These are phyloP conservation scores for Fragaria ananassa DNA, from an alignment of 306 rosid genomes.

Conservation along the genomic window DNA sequence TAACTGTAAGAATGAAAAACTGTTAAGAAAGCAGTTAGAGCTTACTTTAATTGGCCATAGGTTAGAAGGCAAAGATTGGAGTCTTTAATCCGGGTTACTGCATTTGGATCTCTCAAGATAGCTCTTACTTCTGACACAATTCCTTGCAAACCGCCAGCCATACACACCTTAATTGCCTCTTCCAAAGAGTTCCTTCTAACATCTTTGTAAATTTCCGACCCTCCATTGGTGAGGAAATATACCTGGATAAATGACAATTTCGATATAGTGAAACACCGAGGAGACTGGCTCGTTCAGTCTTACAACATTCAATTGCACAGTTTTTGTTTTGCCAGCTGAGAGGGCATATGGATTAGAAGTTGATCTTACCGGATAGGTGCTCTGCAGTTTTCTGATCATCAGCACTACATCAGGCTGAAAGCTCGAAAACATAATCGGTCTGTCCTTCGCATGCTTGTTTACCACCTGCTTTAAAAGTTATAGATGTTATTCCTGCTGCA, in stretches of 20 bases:
- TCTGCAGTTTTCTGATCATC: slow-evolving; percentile 50
- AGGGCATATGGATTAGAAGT: not conserved
- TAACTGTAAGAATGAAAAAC: not conserved
- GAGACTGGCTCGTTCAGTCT: not conserved
- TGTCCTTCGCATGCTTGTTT: slow-evolving; percentile 48
- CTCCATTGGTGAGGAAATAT: slow-evolving; percentile 51
- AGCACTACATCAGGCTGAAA: slow-evolving; percentile 77
- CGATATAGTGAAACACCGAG: not conserved
- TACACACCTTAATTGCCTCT: slow-evolving; percentile 46
- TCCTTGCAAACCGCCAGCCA: slow-evolving; percentile 44
- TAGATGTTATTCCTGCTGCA: not conserved
- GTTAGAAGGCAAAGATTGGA: slow-evolving; percentile 42
- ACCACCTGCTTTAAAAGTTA: slow-evolving; percentile 43
- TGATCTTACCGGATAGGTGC: slow-evolving; percentile 55
- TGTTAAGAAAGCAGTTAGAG: not conserved
- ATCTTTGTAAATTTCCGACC: slow-evolving; percentile 35
- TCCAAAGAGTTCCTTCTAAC: slow-evolving; percentile 49
- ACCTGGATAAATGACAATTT: slow-evolving; percentile 25
- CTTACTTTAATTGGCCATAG: slow-evolving; percentile 49
- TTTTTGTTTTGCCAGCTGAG: not conserved
- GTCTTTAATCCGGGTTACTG: slow-evolving; percentile 33
- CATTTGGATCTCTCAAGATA: slow-evolving; percentile 35
- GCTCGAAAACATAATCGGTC: slow-evolving; percentile 67
- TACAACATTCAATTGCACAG: not conserved
- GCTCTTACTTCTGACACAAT: slow-evolving; percentile 46